phyloP scores from a whole-genome alignment of 805 yeast species.

The Starmerella powellii region DNA sequence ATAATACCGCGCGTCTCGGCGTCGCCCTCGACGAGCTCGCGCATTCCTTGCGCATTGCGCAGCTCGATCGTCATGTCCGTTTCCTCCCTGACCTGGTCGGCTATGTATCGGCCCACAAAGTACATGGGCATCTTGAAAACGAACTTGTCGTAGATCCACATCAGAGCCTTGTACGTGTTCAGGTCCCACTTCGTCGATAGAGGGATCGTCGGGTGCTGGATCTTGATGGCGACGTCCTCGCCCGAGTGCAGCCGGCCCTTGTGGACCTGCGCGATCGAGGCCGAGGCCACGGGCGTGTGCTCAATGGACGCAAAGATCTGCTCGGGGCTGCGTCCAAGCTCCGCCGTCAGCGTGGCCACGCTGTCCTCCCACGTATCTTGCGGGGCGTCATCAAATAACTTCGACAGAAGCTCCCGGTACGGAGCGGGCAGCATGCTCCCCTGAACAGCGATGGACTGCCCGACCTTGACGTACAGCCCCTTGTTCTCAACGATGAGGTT shows the following conservation, averaged over 20 bases:
- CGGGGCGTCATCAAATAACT: conserved; percentile 60
- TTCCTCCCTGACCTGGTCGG: conserved; percentile 47
- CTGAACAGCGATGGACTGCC: conserved; percentile 71
- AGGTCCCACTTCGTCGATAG: conserved; percentile 53
- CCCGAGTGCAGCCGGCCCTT: conserved; percentile 52
- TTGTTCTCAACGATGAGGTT: conserved; percentile 37
- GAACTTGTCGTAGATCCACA: conserved; percentile 40
- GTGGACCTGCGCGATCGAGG: conserved; percentile 91
- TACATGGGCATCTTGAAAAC: conserved; percentile 54
- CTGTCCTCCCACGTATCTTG: conserved; percentile 37
- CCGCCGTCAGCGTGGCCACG: conserved; percentile 25
- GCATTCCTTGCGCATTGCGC: conserved; percentile 38
- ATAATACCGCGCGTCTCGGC: conserved; percentile 30
- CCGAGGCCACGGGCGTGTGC: conserved; percentile 56
- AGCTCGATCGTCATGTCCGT: conserved; percentile 49
- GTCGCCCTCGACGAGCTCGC: conserved; percentile 31
- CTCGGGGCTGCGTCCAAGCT: conserved; percentile 35
- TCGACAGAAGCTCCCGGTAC: conserved; percentile 45
- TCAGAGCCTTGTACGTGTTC: conserved; percentile 41
- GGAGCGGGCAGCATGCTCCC: conserved; percentile 54
- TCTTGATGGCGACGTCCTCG: conserved; percentile 75
- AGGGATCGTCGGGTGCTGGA: conserved; percentile 63
- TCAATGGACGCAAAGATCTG: conserved; percentile 40
- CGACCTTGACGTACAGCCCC: conserved; percentile 62
- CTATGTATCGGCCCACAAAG: conserved; percentile 44